These are phyloP conservation scores for Ploettnerulaceae sp. DNA, from an alignment of 2,329 filamentous ascomycete species.

Conservation along the genomic window DNA sequence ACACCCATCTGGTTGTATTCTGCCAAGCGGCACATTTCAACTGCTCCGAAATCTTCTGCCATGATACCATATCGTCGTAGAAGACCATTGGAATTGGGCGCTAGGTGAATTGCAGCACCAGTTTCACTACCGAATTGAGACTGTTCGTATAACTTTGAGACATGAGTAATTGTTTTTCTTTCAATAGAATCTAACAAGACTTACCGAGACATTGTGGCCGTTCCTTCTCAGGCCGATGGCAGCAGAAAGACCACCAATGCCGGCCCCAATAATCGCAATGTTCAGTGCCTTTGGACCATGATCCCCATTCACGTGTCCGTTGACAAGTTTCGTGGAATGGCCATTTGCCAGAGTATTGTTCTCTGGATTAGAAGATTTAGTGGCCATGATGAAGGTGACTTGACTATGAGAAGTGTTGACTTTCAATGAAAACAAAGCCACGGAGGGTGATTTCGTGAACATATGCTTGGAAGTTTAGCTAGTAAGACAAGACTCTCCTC, in stretches of 20 bases:
- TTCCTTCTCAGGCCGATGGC: conserved; percentile 39
- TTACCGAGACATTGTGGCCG: conserved; percentile 19
- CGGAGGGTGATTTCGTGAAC: neutral
- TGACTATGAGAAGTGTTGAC: no score
- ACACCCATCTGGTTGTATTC: conserved; percentile 12
- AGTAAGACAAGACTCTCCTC: no score
- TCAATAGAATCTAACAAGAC: neutral
- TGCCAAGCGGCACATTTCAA: conserved; percentile 7
- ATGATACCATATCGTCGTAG: conserved; percentile 43
- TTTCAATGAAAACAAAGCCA: neutral
- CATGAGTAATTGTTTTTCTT: neutral
- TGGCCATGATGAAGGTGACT: neutral
- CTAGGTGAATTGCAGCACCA: conserved; percentile 58
- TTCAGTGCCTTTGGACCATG: conserved; percentile 22
- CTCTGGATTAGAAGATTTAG: neutral
- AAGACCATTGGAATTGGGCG: conserved; percentile 56
- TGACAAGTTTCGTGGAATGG: neutral
- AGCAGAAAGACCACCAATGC: conserved; percentile 50
- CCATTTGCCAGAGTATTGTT: neutral
- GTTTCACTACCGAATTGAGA: conserved; percentile 51
- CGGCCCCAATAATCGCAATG: conserved; percentile 27
- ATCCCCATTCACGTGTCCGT: neutral
- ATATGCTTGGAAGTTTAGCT: neutral
- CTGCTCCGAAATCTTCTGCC: conserved; percentile 37
- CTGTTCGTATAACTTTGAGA: conserved; percentile 48